phyloP scores from a whole-genome alignment of 2,329 filamentous ascomycete species.

The Cordyceps militaris region DNA sequence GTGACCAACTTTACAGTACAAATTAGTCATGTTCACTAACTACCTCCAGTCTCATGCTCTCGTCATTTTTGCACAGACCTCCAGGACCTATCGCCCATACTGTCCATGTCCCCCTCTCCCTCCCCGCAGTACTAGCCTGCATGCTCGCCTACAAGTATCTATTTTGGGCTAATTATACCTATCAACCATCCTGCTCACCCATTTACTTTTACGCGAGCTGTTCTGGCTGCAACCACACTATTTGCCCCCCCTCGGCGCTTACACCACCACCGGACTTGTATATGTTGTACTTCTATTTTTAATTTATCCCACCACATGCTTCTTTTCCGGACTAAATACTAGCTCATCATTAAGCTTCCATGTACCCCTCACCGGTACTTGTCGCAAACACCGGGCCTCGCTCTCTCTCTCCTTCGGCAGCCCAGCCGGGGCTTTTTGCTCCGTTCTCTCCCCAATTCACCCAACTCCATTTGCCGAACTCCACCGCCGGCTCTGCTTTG shows the following conservation, averaged over 20 bases:
- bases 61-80: conserved; percentile 3
- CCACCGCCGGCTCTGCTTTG: too few relatives aligned
- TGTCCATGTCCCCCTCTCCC: not conserved
- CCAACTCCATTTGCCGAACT: too few relatives aligned
- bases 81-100: too few relatives aligned
- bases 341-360: not conserved
- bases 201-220: too few relatives aligned
- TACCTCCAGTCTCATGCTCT: not conserved
- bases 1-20: not conserved
- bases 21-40: too few relatives aligned
- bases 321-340: conserved; percentile 14
- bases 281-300: conserved; percentile 26
- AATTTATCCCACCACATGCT: conserved; percentile 25
- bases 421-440: too few relatives aligned
- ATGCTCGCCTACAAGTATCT: not conserved
- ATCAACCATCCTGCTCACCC: not conserved
- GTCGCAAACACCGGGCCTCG: not conserved
- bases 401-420: not conserved
- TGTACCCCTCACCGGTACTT: conserved; percentile 1
- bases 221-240: too few relatives aligned
- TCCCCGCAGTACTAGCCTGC: conserved; percentile 3
- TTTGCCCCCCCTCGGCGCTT: conserved; percentile 19
- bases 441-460: too few relatives aligned
- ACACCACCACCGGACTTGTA: not conserved
- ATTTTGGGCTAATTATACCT: conserved; percentile 7